Evolutionary conservation across 208 protist genomes (phyloP).

Genomic region (Wallacemonas sp.): DNA sequence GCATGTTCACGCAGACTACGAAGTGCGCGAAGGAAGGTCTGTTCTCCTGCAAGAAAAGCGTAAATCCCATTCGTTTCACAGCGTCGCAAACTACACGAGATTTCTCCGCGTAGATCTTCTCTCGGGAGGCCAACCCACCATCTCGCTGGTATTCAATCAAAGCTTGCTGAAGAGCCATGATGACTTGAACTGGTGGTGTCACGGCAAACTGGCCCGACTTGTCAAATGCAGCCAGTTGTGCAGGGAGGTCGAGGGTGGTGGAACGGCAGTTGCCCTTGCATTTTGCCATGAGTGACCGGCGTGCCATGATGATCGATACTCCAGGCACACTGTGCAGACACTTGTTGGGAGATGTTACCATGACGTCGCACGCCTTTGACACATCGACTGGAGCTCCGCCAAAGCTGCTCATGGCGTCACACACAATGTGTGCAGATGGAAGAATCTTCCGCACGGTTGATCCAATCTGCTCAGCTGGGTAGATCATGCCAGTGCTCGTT

Average conservation of each 20-base stretch:
- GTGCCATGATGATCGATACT: conserved; percentile 68
- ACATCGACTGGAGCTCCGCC: conserved; percentile 64
- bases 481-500: conserved; percentile 90
- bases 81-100: conserved; percentile 50
- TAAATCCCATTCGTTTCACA: conserved; percentile 72
- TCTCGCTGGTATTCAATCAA: conserved; percentile 74
- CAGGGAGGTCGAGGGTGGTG: conserved; percentile 69
- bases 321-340: conserved; percentile 90
- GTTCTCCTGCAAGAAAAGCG: conserved; percentile 60
- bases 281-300: conserved; percentile 35
- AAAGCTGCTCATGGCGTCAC: conserved; percentile 88
- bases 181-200: conserved; percentile 81
- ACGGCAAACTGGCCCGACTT: conserved; percentile 74
- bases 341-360: conserved; percentile 86
- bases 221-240: conserved; percentile 63
- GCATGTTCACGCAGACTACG: conserved; percentile 84
- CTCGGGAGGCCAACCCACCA: conserved; percentile 54
- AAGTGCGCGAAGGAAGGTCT: conserved; percentile 70
- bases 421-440: conserved; percentile 70
- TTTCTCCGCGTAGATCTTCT: conserved; percentile 57
- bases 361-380: conserved; percentile 60
- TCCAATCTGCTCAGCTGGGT: conserved; percentile 71
- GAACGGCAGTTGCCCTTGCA: conserved; percentile 58
- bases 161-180: conserved; percentile 80
- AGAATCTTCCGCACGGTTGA: conserved; percentile 40